Evolutionary conservation across 768 basidiomycete genomes (phyloP), one percentile per base, ranked within the genome.

Genomic region (Phanerochaete carnosa): DNA sequence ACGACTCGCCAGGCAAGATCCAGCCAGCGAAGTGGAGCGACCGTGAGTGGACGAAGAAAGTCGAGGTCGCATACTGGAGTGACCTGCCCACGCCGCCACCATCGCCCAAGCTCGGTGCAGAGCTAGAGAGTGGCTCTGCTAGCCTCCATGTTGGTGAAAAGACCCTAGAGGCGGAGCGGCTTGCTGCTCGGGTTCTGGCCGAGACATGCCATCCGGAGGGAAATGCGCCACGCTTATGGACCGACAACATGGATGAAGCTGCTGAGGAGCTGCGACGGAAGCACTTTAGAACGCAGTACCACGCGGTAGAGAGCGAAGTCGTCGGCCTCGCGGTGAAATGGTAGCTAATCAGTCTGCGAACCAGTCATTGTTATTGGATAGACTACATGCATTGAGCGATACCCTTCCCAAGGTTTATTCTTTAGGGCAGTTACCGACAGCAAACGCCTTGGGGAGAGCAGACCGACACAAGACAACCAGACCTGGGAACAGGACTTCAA

Each of bases 1-100:
- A 63, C 25, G 62, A 59, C 32, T 6, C 16, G 7, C 64, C 60
- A 62, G 55, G 54, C 62, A 70, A 58, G 16, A 63, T 64, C 16
- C 77, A 77, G 58, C 82, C 80, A 25, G 83, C 85, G 58, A 85
- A 84, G 67, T 94, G 92, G 93, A 90, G 88, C 2, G 87, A 88
- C 66, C 89, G 83, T 68, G 90, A 86, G 64, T 94, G 93, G 93
- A 89, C 88, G 35, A 79, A 80, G 66, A 81, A 77, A 64, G 93
- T 95, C 33, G 95, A 97, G 72, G 82, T 79, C 59, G 80, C 85
- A 49, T 98, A 97, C 71, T 96, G 95, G 95, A 72, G 75, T 59
- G 74, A 70, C 56, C 64, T 78, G 49, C 77, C 77, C 2, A 80
- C 80, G 3, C 80, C 83, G 30, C 81, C 80, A 19, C 72, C 75